Evolutionary conservation across 23 red algal genomes (phyloP).

Genomic region (Porphyridium purpureum): DNA sequence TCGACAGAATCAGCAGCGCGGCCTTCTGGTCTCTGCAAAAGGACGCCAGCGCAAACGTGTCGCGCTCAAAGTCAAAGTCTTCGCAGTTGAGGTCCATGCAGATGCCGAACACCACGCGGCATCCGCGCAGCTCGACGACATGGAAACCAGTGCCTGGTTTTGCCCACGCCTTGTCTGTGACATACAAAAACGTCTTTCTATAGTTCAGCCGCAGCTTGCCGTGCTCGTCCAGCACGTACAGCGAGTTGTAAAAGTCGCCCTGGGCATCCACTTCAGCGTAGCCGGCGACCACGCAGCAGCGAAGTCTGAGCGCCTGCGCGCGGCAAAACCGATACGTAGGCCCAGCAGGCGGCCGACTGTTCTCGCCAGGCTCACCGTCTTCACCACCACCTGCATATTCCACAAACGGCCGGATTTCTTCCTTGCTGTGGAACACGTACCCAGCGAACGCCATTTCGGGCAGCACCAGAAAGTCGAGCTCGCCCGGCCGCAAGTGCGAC

Average conservation of each 20-base stretch:
- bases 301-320: not conserved
- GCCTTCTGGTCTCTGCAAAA: not conserved
- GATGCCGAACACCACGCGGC: slow-evolving; percentile 4
- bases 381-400: not conserved
- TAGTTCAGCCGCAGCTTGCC: not conserved
- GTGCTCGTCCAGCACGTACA: slow-evolving; percentile 1
- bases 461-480: no score
- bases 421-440: not conserved
- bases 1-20: no score
- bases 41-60: not conserved
- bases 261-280: not conserved
- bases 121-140: not conserved
- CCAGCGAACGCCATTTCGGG: slow-evolving; percentile 1
- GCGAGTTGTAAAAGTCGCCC: slow-evolving; percentile 13
- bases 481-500: no score
- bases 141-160: not conserved
- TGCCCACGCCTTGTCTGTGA: slow-evolving; percentile 9
- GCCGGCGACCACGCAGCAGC: not conserved
- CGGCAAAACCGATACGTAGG: slow-evolving; percentile 1
- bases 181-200: slow-evolving; percentile 15
- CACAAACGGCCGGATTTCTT: slow-evolving; percentile 1
- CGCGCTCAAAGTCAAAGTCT: slow-evolving; percentile 3
- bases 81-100: slow-evolving; percentile 15
- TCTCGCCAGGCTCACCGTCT: not conserved
- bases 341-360: no score